phyloP scores from a whole-genome alignment of 345 rosid species.

The Isatis tinctoria region DNA sequence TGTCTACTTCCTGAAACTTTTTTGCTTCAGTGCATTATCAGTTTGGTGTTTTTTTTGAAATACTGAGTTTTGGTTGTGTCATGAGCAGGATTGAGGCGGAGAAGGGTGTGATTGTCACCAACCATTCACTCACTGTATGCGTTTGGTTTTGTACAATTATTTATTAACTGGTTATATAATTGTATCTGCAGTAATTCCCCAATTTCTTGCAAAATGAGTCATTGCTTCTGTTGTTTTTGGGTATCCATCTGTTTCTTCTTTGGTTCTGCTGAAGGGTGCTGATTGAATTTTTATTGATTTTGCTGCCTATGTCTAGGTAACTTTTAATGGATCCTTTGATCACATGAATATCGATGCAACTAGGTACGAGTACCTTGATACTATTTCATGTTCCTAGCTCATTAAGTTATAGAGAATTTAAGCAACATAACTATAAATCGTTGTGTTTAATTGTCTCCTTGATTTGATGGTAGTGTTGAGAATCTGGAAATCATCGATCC shows the following conservation, averaged over 20 bases:
- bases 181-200: neutral
- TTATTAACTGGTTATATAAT: neutral
- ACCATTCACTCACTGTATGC: constrained; percentile 81
- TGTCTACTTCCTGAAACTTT: constrained; percentile 24
- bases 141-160: constrained; percentile 19
- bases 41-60: neutral
- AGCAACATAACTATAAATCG: neutral
- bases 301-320: constrained; percentile 50
- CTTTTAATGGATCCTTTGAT: constrained; percentile 95
- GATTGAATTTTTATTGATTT: neutral
- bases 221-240: neutral
- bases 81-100: constrained; percentile 85
- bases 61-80: constrained; percentile 20
- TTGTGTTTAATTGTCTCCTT: constrained; percentile 17
- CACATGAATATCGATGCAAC: constrained; percentile 96
- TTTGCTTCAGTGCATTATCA: constrained; percentile 3
- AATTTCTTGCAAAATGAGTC: neutral
- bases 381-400: constrained; percentile 5
- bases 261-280: constrained; percentile 12
- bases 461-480: constrained; percentile 61
- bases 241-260: neutral
- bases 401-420: neutral
- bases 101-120: constrained; percentile 82
- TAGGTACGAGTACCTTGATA: constrained; percentile 46
- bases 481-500: constrained; percentile 94